These are phyloP conservation scores for Karstenula rhodostoma DNA, from an alignment of 2,329 filamentous ascomycete species.

Conservation along the genomic window DNA sequence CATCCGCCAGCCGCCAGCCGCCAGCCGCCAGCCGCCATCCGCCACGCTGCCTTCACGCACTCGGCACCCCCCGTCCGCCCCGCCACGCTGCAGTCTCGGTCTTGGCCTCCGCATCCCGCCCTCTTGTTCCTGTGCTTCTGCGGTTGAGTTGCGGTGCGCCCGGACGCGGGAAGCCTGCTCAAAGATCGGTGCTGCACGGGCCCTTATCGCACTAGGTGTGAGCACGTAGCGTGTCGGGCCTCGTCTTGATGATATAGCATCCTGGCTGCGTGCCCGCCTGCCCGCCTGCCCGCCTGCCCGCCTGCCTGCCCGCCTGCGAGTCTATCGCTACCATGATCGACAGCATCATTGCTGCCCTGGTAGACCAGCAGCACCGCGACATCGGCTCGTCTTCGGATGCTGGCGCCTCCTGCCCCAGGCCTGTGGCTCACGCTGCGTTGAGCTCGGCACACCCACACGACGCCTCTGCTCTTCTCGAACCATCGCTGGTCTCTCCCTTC, in stretches of 20 bases:
- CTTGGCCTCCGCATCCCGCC: slow-evolving; percentile 17
- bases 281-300: too few species aligned
- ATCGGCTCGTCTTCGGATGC: slow-evolving; percentile 15
- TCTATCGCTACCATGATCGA: slow-evolving; percentile 19
- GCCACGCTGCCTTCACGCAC: slow-evolving; percentile 12
- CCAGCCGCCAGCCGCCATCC: too few species aligned
- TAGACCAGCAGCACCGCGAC: slow-evolving; percentile 15
- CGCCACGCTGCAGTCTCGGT: neutral
- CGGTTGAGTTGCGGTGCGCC: neutral
- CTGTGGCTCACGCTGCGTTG: slow-evolving; percentile 17
- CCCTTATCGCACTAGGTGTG: slow-evolving; percentile 2
- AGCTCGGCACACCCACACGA: slow-evolving; percentile 17
- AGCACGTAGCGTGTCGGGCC: slow-evolving; percentile 9
- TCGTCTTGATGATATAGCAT: slow-evolving; percentile 12
- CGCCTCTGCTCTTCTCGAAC: slow-evolving; percentile 36
- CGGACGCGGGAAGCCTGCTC: neutral
- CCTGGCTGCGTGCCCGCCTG: slow-evolving; percentile 1
- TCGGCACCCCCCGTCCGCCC: slow-evolving; percentile 16
- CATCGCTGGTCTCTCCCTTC: slow-evolving; percentile 38
- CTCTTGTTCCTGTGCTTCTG: slow-evolving; percentile 2
- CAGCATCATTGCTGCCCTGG: slow-evolving; percentile 8
- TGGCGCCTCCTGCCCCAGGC: slow-evolving; percentile 17
- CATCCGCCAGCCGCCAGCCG: too few species aligned
- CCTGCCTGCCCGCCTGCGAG: neutral
- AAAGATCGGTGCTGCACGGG: neutral